Evolutionary conservation across 768 basidiomycete species (phyloP).

Genomic region (Suillus paluster): DNA sequence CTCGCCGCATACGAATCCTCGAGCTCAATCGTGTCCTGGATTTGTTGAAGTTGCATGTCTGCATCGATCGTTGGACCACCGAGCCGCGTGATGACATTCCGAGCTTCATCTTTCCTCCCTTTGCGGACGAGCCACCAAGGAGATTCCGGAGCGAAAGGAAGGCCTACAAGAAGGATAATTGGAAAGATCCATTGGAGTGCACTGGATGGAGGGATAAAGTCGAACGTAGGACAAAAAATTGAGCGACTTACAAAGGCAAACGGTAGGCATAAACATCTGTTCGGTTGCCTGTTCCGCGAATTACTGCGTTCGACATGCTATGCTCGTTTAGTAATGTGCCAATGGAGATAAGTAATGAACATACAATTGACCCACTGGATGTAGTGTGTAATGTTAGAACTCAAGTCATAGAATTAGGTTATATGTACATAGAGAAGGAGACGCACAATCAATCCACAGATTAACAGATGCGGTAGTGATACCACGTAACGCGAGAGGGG

Average conservation of each 20-base stretch:
- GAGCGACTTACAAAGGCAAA: conserved; percentile 27
- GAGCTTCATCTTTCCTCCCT: conserved; percentile 30
- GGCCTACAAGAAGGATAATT: conserved; percentile 31
- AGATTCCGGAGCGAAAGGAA: conserved; percentile 35
- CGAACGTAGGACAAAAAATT: neutral
- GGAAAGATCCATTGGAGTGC: conserved; percentile 40
- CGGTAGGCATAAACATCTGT: conserved; percentile 28
- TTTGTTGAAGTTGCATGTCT: conserved; percentile 26
- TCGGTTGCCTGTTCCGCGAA: conserved; percentile 26
- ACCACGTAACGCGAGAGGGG: conserved; percentile 30
- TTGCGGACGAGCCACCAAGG: conserved; percentile 41
- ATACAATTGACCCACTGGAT: conserved; percentile 29
- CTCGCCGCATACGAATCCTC: conserved; percentile 33
- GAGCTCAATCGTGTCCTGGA: conserved; percentile 33
- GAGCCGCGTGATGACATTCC: conserved; percentile 21
- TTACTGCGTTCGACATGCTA: conserved; percentile 30
- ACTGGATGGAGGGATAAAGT: conserved; percentile 9
- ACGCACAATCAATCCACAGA: conserved; percentile 30
- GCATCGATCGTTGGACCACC: conserved; percentile 28
- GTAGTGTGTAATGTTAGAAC: neutral
- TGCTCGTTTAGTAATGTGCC: neutral
- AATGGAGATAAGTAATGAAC: neutral
- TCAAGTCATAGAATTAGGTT: neutral
- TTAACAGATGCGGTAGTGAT: conserved; percentile 30
- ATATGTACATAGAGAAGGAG: too few species aligned